Evolutionary conservation across 2,329 filamentous ascomycete species (phyloP), one percentile per base, ranked within the genome.

Genomic region (Rhynchosporium agropyri): DNA sequence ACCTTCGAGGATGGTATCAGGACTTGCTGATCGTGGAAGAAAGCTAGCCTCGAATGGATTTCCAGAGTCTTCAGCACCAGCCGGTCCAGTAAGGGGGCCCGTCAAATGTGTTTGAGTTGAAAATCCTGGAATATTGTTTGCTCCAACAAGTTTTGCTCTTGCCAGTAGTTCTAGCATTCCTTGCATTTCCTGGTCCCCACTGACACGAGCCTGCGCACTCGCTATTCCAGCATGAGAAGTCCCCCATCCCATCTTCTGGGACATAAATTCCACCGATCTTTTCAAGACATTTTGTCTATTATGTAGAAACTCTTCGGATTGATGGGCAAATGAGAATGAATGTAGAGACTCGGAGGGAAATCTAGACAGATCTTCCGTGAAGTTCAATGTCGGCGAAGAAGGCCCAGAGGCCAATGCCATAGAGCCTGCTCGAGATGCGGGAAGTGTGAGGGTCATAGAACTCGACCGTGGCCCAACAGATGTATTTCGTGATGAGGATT

Each of bases 331-430:
- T 12, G 94, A 98, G 79, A 99, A 99, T 1, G 95, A 99, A 77
- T 99, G 95, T 53, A 99, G 80, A 5, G 95, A 99, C 75, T 99
- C 95, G 70, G 91, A 92, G 1, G 95, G 94, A 74, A 99, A 99
- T 57, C 93, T 89, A 51, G 88, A 89, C 51, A 99, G 84, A 74
- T 99, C 95, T 79, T 98, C 95, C 72, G 87, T 84, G 73, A 92
- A 92, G 65, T 85, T 79, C 48, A 90, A 72, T 6, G 79, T 85
- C 29, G 92, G 91, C 28, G 92, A 92, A 26, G 82, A 80, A 29
- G 89, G 87, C 5, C 83, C 87, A n/a, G 86, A 80, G 42, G 70
- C 58, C 45, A 72, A 60, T 10, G 64, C 68, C 60, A 69, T 66
- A 20, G 72, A 73, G 9, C 63, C 61, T 58, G 70, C 64, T 58